A percentile compares a stretch with the other conserved stretches of the same genome.
Evolutionary conservation across 805 yeast species (phyloP).

Genomic region (Schwanniomyces occidentalis): DNA sequence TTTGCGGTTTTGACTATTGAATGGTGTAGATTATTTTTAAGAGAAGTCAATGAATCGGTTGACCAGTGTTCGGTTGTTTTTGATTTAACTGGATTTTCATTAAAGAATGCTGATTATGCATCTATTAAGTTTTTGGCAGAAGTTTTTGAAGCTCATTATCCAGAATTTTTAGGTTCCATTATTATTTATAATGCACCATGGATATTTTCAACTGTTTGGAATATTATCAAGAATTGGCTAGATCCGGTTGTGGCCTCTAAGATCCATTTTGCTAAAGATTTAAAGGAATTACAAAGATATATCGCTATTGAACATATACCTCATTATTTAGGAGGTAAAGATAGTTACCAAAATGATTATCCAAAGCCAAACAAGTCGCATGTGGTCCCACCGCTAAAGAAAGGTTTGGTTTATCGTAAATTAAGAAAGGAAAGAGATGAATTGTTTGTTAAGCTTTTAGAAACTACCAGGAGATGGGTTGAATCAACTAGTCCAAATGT

Average conservation of each 20-base stretch:
- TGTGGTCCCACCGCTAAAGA: constrained; percentile 13
- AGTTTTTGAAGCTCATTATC: constrained; percentile 94
- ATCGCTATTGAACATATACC: constrained; percentile 62
- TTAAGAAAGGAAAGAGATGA: constrained; percentile 54
- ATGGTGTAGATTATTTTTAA: constrained; percentile 69
- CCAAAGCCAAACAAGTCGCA: constrained; percentile 6
- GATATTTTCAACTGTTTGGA: constrained; percentile 96
- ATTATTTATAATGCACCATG: constrained; percentile 95
- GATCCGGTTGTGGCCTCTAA: constrained; percentile 93
- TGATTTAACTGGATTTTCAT: constrained; percentile 82
- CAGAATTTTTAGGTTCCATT: constrained; percentile 84
- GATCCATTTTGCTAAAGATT: constrained; percentile 71
- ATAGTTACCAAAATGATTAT: constrained; percentile 16
- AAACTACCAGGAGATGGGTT: constrained; percentile 77
- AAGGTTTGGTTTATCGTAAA: constrained; percentile 41
- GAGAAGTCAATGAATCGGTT: constrained; percentile 57
- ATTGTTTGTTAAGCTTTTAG: constrained; percentile 54
- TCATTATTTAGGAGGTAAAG: constrained; percentile 67
- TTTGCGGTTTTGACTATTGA: constrained; percentile 80
- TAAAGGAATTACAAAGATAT: constrained; percentile 61
- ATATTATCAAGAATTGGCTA: constrained; percentile 84
- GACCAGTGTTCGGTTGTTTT: constrained; percentile 71
- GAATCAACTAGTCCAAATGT: constrained; percentile 55
- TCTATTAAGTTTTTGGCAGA: constrained; percentile 88
- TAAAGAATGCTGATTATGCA: constrained; percentile 89